A percentile compares a stretch with the other conserved stretches of the same genome.
These are phyloP conservation scores for Pseudocohnilembus persalinus DNA, from an alignment of 169 alveolate genomes.

Conservation along the genomic window DNA sequence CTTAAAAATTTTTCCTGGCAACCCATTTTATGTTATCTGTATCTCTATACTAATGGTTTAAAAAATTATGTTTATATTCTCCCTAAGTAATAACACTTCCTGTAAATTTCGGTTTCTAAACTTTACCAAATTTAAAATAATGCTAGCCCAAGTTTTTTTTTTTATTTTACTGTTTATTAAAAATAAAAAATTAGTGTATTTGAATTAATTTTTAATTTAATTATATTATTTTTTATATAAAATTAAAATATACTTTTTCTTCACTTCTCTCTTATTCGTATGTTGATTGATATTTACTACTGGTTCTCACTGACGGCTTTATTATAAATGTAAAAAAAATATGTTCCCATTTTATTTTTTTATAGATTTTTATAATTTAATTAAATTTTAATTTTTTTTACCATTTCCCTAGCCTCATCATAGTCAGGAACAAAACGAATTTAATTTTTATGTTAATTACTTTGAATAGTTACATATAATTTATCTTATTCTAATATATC, in stretches of 20 bases:
- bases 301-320: not conserved
- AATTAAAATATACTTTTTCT: not conserved
- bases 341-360: too few relatives aligned
- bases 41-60: not conserved
- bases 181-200: too few relatives aligned
- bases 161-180: not conserved
- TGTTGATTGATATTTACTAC: not conserved
- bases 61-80: too few relatives aligned
- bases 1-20: not conserved
- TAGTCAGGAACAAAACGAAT: not conserved
- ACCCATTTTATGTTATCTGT: not conserved
- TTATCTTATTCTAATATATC: not conserved
- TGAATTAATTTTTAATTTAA: too few relatives aligned
- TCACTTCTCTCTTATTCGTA: not conserved
- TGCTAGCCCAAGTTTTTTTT: not conserved
- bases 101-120: not conserved
- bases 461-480: not conserved
- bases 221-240: too few relatives aligned
- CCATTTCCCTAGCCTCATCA: not conserved
- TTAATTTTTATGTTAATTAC: not conserved
- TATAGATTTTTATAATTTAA: too few relatives aligned
- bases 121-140: not conserved
- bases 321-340: too few relatives aligned
- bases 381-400: too few relatives aligned
- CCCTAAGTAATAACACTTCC: not conserved